Percentiles rank a stretch among this genome's conserved stretches.
phyloP scores from a whole-genome alignment of 192 early-diverging fungal genomes.

The Coemansia sp. region DNA sequence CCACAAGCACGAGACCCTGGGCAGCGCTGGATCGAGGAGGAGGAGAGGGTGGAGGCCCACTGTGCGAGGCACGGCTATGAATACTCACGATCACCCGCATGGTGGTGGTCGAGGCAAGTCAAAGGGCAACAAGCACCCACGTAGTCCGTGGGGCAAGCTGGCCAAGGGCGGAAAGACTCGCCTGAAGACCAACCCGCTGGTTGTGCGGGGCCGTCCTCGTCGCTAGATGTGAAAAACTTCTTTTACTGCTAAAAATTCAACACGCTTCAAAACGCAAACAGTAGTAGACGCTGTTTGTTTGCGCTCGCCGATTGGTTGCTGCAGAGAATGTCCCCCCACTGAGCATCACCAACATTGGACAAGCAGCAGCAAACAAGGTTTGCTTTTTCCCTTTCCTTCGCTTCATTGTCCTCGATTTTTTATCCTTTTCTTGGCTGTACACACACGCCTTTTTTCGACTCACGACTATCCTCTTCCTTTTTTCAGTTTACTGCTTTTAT shows the following conservation, averaged over 20 bases:
- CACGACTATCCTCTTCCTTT: neutral
- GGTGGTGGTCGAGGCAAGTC: conserved; percentile 94
- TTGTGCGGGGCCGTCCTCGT: conserved; percentile 58
- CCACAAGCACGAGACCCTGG: conserved; percentile 82
- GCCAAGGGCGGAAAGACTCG: conserved; percentile 92
- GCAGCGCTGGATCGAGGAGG: conserved; percentile 84
- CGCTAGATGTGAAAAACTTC: conserved; percentile 11
- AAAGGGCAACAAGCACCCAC: conserved; percentile 88
- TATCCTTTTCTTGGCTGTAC: conserved; percentile 4
- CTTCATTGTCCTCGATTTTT: too few species aligned
- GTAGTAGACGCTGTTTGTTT: conserved; percentile 1
- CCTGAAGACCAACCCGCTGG: conserved; percentile 62
- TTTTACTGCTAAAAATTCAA: neutral
- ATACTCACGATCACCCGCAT: conserved; percentile 92
- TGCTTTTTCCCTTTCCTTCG: neutral
- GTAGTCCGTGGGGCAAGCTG: conserved; percentile 87
- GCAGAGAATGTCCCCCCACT: neutral
- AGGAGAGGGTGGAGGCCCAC: conserved; percentile 84
- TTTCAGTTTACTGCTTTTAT: neutral
- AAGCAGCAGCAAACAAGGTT: neutral
- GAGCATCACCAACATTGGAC: neutral
- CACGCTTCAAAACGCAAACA: neutral
- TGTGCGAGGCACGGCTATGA: conserved; percentile 96
- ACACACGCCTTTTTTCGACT: neutral
- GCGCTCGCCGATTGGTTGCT: conserved; percentile 6